Evolutionary conservation across 495 filamentous ascomycete species (phyloP).

Genomic region (Annulohypoxylon maeteangense): DNA sequence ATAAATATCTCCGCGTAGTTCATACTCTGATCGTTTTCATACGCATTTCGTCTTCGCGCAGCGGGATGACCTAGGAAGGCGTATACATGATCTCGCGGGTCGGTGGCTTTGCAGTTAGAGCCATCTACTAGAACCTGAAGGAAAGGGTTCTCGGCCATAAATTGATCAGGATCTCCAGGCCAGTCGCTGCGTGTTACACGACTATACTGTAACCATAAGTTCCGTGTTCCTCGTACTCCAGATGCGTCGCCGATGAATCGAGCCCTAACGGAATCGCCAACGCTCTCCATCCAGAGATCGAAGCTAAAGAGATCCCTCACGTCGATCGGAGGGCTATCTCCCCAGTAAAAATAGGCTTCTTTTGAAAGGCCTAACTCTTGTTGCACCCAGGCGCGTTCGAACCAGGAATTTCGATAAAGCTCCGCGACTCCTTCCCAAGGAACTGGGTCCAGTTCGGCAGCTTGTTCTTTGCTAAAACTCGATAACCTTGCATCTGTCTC

Average conservation of each 20-base stretch:
- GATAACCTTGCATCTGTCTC: background rate
- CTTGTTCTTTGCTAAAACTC: background rate
- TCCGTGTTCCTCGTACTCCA: background rate
- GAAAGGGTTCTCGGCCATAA: constrained; percentile 1
- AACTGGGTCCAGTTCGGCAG: background rate
- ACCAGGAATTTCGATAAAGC: constrained; percentile 3
- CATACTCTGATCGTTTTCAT: constrained; percentile 6
- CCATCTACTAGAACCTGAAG: background rate
- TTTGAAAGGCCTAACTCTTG: constrained; percentile 3
- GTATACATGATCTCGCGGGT: constrained; percentile 5
- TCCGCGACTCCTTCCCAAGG: constrained; percentile 3
- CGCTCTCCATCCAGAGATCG: constrained; percentile 8
- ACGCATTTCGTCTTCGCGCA: background rate
- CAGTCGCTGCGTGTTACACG: constrained; percentile 2
- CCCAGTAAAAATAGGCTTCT: constrained; percentile 8
- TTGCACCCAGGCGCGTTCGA: background rate
- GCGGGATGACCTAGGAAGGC: constrained; percentile 6
- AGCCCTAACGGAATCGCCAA: background rate
- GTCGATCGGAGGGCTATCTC: background rate
- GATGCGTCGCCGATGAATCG: constrained; percentile 3
- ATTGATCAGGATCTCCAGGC: background rate
- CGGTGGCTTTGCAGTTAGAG: constrained; percentile 1
- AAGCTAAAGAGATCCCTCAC: constrained; percentile 2
- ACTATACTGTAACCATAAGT: constrained; percentile 3
- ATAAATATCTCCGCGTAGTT: background rate